Conservation (phyloP, 306 rosid species). For the Corylus heterophylla region DNA sequence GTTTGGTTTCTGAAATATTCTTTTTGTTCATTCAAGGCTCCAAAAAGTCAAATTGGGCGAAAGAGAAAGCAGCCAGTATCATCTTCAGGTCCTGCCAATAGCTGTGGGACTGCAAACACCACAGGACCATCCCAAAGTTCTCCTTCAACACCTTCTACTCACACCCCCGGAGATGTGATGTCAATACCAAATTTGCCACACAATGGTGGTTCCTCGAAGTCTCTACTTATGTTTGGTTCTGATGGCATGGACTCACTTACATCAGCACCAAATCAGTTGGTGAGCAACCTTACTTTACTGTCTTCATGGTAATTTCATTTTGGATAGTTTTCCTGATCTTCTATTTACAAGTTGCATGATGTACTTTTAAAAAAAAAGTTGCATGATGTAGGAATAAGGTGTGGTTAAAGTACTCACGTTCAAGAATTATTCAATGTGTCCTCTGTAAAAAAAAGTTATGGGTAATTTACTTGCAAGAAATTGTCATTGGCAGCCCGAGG, state of each 20-base stretch:
- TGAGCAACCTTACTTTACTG: slow-evolving; percentile 20
- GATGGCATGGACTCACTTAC: slow-evolving; percentile 56
- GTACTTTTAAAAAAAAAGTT: background rate
- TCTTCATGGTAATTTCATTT: slow-evolving; percentile 5
- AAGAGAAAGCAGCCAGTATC: slow-evolving; percentile 60
- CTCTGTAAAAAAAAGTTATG: background rate
- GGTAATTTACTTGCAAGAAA: background rate
- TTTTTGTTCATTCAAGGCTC: slow-evolving; percentile 39
- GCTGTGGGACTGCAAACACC: slow-evolving; percentile 69
- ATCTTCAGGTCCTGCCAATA: slow-evolving; percentile 59
- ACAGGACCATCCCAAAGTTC: slow-evolving; percentile 57
- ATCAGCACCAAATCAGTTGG: slow-evolving; percentile 61
- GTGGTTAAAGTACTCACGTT: background rate
- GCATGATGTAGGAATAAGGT: background rate
- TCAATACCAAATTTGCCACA: slow-evolving; percentile 51
- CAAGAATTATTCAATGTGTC: background rate
- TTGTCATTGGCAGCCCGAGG: background rate
- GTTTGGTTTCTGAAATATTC: slow-evolving; percentile 23
- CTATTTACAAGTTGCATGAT: too few relatives aligned
- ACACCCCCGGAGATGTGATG: slow-evolving; percentile 54
- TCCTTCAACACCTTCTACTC: slow-evolving; percentile 60
- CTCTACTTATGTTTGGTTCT: slow-evolving; percentile 47
- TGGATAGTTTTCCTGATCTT: background rate
- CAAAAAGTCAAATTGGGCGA: slow-evolving; percentile 47
- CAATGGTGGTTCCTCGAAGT: slow-evolving; percentile 49